Base-by-base conservation (phyloP, 495 filamentous ascomycete genomes). In the Penicillium mononematosum region DNA sequence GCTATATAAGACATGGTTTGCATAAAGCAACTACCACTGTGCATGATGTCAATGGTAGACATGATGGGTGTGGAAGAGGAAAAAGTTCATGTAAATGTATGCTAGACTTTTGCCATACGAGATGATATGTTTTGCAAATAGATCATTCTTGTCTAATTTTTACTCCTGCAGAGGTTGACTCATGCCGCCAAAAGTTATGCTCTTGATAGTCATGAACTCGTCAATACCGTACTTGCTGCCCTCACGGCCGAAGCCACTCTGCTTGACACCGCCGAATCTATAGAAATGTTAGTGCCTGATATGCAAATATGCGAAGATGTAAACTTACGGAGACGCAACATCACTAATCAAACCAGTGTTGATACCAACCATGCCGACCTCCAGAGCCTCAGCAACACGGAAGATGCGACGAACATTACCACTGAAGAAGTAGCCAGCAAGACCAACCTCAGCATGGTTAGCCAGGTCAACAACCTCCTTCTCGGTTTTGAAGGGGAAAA, bases 181-280 rank as follows among this genome's bases (percentile, higher is more conserved):
- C 80, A 91, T 86, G 2, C 89, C 88, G 9, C 90, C 92, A 68
- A 89, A 83, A 6, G 90, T 94, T 38, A 96, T 84, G 76, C 84
- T 94, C 81, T 98, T 98, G 43, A 87, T 89, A 50, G 83, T 74
- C 66, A 88, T 81, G 71, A 95, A 98, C 74, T 97, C 94, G 10
- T 88, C 89, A 62, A 95, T 88, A 16, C 94, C 94, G 67, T 96
- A 91, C 71, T 87, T 87, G 70, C 88, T 92, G 34, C 94, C 94
- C 74, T 98, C 93, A 34, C 92, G 73, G 19, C 94, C 93, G 61
- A 97, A 97, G 4, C 93, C 93, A 67, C 87, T 91, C 72, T 90
- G 80, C 73, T 98, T 98, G 17, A 98, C 90, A 55, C 93, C 94
- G 19, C 93, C 94, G 68, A 97, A 98, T 31, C 83, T 71, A 65